A percentile compares a stretch with the other conserved stretches of the same genome.
phyloP scores from a whole-genome alignment of 2,329 filamentous ascomycete species.

The Dactylonectria macrodidyma region DNA sequence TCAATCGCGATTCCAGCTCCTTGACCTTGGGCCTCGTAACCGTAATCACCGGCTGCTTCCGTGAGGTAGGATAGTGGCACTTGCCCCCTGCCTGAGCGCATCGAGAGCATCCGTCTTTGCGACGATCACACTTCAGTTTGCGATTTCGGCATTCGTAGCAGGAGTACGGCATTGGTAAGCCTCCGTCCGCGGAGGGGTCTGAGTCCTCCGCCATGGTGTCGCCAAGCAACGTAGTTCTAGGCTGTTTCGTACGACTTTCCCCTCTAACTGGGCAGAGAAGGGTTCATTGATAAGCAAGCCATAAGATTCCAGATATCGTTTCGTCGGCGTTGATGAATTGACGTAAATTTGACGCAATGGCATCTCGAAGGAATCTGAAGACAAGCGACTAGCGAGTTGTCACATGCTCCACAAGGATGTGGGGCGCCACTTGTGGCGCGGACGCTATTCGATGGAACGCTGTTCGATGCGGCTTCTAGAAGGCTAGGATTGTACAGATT shows the following conservation, averaged over 20 bases:
- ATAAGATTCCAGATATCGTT: not conserved
- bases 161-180: conserved; percentile 40
- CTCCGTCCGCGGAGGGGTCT: not conserved
- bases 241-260: not conserved
- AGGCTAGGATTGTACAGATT: not conserved
- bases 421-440: not conserved
- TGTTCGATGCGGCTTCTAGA: not conserved
- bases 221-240: not conserved
- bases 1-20: conserved; percentile 46
- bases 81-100: conserved; percentile 39
- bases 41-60: conserved; percentile 44
- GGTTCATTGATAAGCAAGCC: not conserved
- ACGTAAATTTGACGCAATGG: not conserved
- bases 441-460: not conserved
- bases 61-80: conserved; percentile 48
- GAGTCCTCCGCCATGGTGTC: conserved; percentile 32
- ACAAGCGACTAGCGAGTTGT: not conserved
- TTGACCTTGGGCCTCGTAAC: conserved; percentile 47
- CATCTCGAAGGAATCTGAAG: not conserved
- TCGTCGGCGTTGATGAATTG: conserved; percentile 1
- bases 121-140: conserved; percentile 51
- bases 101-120: conserved; percentile 43
- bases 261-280: not conserved
- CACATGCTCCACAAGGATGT: conserved; percentile 12
- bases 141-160: conserved; percentile 47